Conservation (phyloP, 1,139 yeast genomes). For the Suhomyces choctaworum region DNA sequence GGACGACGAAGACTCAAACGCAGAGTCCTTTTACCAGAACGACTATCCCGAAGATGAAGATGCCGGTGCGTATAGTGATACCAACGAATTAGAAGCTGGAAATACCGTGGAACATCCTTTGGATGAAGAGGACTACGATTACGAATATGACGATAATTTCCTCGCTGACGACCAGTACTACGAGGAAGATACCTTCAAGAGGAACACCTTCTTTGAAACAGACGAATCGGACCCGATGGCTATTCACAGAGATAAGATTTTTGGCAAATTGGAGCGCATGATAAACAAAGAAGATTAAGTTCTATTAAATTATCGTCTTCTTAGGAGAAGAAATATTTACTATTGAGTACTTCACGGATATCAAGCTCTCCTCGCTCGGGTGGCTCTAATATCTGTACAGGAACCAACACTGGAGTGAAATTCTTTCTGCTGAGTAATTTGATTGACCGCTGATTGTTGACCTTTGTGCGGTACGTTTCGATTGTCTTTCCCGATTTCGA, state of each 20-base stretch:
- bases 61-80: slow-evolving; percentile 40
- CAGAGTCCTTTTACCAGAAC: slow-evolving; percentile 87
- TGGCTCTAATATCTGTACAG: slow-evolving; percentile 27
- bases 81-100: slow-evolving; percentile 30
- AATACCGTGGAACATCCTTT: slow-evolving; percentile 6
- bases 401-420: slow-evolving; percentile 23
- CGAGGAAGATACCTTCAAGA: slow-evolving; percentile 27
- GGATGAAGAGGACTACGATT: slow-evolving; percentile 29
- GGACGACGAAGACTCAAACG: slow-evolving; percentile 52
- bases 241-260: slow-evolving; percentile 60
- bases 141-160: slow-evolving; percentile 22
- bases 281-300: slow-evolving; percentile 19
- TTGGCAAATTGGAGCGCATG: slow-evolving; percentile 57
- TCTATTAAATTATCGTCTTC: neutral
- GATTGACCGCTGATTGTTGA: neutral
- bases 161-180: slow-evolving; percentile 23
- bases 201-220: slow-evolving; percentile 52
- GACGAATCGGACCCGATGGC: slow-evolving; percentile 64
- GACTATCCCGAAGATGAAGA: slow-evolving; percentile 96
- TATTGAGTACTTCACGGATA: slow-evolving; percentile 31
- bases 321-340: slow-evolving; percentile 43
- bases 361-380: slow-evolving; percentile 40
- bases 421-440: slow-evolving; percentile 4
- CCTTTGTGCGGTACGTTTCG: slow-evolving; percentile 9
- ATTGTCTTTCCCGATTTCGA: slow-evolving; percentile 10